A percentile compares a stretch with the other conserved stretches of the same genome.
phyloP scores from a whole-genome alignment of 768 basidiomycete species.

The Cystobasidiopsis lactophilus region DNA sequence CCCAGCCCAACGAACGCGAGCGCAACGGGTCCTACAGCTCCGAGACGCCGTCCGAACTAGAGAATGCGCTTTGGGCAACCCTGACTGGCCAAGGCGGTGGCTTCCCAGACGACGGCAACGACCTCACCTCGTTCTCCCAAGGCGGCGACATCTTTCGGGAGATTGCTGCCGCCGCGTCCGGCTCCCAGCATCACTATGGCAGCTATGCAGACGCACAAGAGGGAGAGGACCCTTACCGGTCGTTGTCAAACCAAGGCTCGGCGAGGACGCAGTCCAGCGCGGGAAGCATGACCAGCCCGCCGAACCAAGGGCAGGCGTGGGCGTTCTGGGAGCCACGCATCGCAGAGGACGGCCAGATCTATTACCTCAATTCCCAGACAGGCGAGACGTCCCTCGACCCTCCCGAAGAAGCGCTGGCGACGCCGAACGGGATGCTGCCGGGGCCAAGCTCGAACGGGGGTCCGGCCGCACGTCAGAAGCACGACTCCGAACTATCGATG shows the following conservation, averaged over 20 bases:
- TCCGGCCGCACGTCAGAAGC: neutral
- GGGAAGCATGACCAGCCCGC: neutral
- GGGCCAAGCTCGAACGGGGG: too few relatives aligned
- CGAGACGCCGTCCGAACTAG: neutral
- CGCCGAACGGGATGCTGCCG: too few relatives aligned
- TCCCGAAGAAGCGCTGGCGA: slow-evolving; percentile 26
- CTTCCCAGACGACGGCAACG: neutral
- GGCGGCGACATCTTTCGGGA: slow-evolving; percentile 20
- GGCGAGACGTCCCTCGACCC: slow-evolving; percentile 47
- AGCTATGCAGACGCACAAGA: slow-evolving; percentile 6
- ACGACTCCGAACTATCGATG: neutral
- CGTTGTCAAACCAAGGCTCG: neutral
- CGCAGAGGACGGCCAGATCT: slow-evolving; percentile 67
- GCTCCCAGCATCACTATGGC: neutral
- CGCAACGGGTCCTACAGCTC: too few relatives aligned
- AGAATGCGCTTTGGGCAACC: neutral
- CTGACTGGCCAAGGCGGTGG: neutral
- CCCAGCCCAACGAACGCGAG: too few relatives aligned
- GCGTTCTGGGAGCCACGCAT: slow-evolving; percentile 86
- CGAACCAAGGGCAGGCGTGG: slow-evolving; percentile 15
- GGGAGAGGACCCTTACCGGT: neutral
- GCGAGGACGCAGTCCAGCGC: neutral
- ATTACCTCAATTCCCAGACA: slow-evolving; percentile 61
- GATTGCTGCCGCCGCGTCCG: slow-evolving; percentile 18
- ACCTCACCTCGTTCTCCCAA: slow-evolving; percentile 11